Evolutionary conservation across 169 alveolate species (phyloP).

Genomic region (Plasmodium chabaudi): DNA sequence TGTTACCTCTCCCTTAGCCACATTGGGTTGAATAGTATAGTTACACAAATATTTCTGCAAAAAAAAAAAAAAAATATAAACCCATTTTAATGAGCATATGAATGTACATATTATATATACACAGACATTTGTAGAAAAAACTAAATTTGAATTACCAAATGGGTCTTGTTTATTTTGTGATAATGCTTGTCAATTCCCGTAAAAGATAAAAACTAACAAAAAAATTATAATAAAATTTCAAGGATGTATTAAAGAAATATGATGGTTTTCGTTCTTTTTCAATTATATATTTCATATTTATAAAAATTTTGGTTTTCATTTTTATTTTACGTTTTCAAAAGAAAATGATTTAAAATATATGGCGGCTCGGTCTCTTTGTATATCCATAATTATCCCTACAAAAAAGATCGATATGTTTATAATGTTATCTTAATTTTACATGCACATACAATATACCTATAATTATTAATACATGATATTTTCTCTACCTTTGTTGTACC

Average conservation of each 20-base stretch:
- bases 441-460: not conserved
- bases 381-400: conserved; percentile 74
- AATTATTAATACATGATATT: not conserved
- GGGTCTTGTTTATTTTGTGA: conserved; percentile 42
- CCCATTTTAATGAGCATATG: not conserved
- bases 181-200: conserved; percentile 33
- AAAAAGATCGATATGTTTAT: not conserved
- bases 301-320: too few relatives aligned
- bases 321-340: conserved; percentile 48
- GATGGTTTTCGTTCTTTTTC: not conserved
- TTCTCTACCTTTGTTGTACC: conserved; percentile 37
- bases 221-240: not conserved
- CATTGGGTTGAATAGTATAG: conserved; percentile 29
- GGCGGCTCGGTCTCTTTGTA: conserved; percentile 42
- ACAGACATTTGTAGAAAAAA: not conserved
- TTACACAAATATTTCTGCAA: conserved; percentile 31
- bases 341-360: conserved; percentile 68
- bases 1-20: conserved; percentile 35
- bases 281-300: too few relatives aligned
- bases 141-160: conserved; percentile 9
- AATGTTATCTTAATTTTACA: not conserved
- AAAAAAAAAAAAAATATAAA: too few relatives aligned
- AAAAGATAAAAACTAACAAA: conserved; percentile 24
- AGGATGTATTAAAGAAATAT: not conserved
- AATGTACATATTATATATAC: not conserved